Percentiles rank a stretch among this genome's conserved stretches.
Evolutionary conservation across 2,329 filamentous ascomycete genomes (phyloP).

Genomic region (Tolypocladium pustulatum): DNA sequence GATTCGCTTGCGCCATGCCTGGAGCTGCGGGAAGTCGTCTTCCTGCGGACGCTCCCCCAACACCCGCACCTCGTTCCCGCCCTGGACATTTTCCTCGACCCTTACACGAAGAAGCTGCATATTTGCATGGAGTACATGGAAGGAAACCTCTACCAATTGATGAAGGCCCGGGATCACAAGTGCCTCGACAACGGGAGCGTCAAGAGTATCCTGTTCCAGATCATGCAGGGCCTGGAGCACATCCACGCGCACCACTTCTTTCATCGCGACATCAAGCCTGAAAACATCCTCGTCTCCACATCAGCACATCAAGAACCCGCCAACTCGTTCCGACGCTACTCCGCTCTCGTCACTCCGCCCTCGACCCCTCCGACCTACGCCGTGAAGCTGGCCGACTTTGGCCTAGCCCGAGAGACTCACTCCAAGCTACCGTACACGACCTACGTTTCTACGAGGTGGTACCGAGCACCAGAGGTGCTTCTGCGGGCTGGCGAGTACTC

Average conservation of each 20-base stretch:
- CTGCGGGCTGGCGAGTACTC: constrained; percentile 93
- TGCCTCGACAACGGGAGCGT: constrained; percentile 80
- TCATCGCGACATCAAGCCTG: constrained; percentile 97
- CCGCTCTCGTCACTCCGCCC: constrained; percentile 82
- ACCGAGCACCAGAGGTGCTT: constrained; percentile 90
- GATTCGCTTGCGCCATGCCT: constrained; percentile 84
- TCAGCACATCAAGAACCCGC: constrained; percentile 72
- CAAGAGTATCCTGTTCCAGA: constrained; percentile 96
- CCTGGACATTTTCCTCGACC: constrained; percentile 95
- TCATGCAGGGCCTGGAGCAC: constrained; percentile 90
- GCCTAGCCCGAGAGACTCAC: constrained; percentile 91
- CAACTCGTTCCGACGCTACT: constrained; percentile 87
- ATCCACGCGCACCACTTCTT: constrained; percentile 97
- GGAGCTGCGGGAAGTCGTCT: constrained; percentile 93
- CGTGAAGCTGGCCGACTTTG: constrained; percentile 98
- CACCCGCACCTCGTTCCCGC: constrained; percentile 94
- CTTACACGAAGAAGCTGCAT: constrained; percentile 89
- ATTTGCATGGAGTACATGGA: constrained; percentile 99
- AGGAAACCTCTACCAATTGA: constrained; percentile 94
- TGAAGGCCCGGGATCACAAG: constrained; percentile 98
- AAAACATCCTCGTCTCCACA: constrained; percentile 95
- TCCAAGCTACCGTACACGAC: constrained; percentile 96
- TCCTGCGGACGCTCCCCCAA: constrained; percentile 75
- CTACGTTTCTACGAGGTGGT: constrained; percentile 97
- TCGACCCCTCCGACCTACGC: constrained; percentile 90